Evolutionary conservation across 257 asterid genomes (phyloP), one percentile per base, ranked within the genome.

Genomic region (Capsicum rhomboideum): DNA sequence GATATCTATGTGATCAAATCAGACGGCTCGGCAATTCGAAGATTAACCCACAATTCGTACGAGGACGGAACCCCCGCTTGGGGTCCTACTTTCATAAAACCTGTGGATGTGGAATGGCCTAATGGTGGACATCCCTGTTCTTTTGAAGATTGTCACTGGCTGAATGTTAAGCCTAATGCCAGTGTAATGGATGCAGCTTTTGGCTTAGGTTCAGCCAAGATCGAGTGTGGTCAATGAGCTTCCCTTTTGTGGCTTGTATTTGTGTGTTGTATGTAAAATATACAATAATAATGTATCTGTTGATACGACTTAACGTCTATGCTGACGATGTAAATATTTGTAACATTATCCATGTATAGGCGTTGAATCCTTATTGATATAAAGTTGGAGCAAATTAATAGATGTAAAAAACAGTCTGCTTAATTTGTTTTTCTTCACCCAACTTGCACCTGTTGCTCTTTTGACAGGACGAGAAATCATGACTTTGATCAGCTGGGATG

Each of bases 21-120:
- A 0, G 98, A 95, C 20, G 96, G 98, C 28, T 88, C 98, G 1
- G 91, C 84, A 17, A 84, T 95, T 66, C 88, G 29, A 3, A 90
- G 97, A 54, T 59, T 94, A 85, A 96, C 99, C 16, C 97, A 94
- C 66, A 96, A 96, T 84, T 88, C 97, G 0, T 94, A 87, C 10
- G 97, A 94, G 85, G 98, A 94, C 83, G 98, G 99, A 1, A 94
- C 98, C 5, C 98, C 98, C 0, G 81, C 93, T 72, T 95, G 98
- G 98, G 91, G 98, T 23, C 92, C 93, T 1, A 89, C 83, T 67
- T 93, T 85, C 86, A 78, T 83, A 72, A 64, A 34, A 67, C 86
- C 88, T 6, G 69, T 12, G 63, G 87, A 92, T 88, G 93, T 87
- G 7, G 94, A 89, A 80, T 85, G 94, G 97, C 91, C 95, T 34